Conservation (phyloP, 805 yeast genomes). For the Pichia exigua region DNA sequence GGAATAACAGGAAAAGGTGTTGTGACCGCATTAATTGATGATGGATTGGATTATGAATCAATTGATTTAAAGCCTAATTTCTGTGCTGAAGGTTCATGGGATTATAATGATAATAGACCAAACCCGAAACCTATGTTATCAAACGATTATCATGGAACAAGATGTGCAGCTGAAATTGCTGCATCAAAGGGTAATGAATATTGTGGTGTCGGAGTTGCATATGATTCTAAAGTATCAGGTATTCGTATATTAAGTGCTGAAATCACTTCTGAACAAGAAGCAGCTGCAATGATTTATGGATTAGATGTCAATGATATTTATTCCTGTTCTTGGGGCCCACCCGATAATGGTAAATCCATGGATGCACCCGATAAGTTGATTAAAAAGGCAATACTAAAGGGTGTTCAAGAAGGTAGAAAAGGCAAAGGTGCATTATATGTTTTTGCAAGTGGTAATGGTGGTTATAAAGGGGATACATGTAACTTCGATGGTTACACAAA, state of each 20-base stretch:
- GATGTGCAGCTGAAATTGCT: constrained; percentile 98
- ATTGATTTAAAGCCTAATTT: constrained; percentile 67
- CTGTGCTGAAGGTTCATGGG: constrained; percentile 81
- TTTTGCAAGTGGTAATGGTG: constrained; percentile 96
- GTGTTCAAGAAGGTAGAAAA: constrained; percentile 72
- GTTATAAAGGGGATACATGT: constrained; percentile 74
- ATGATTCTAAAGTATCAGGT: constrained; percentile 78
- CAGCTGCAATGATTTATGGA: constrained; percentile 75
- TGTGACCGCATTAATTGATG: constrained; percentile 87
- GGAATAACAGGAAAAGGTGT: constrained; percentile 76
- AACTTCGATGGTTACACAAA: constrained; percentile 97
- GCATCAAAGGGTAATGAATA: constrained; percentile 70
- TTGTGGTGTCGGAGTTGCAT: constrained; percentile 98
- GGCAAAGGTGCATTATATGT: constrained; percentile 84
- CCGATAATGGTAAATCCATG: constrained; percentile 83
- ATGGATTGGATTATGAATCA: constrained; percentile 81
- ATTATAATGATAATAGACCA: constrained; percentile 68
- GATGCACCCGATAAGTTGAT: constrained; percentile 79
- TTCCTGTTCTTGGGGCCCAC: constrained; percentile 98
- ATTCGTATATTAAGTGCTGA: constrained; percentile 79
- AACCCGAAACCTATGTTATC: constrained; percentile 72
- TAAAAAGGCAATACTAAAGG: constrained; percentile 74
- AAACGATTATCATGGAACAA: constrained; percentile 91
- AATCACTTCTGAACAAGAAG: constrained; percentile 83
- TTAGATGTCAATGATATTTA: constrained; percentile 84